Base-by-base conservation (phyloP, 306 rosid species). In the Fragaria ananassa region DNA sequence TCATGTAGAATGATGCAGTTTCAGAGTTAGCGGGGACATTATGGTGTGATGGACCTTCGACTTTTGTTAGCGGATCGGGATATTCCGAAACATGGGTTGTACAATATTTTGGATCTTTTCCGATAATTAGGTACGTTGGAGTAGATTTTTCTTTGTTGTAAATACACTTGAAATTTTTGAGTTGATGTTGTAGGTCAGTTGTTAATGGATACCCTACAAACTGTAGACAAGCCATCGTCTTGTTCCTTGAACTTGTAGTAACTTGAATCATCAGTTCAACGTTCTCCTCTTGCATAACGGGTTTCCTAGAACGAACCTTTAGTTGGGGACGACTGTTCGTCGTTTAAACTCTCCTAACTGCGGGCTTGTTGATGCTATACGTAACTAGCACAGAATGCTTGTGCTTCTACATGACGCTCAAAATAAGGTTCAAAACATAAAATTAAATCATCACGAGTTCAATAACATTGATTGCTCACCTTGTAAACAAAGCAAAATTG, bases 31-130 rank as follows among this genome's bases (percentile, higher is more conserved):
- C 37, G 15, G 21, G 47, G 76, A 19, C 74, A 76, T 50, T 45
- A 83, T 49, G 62, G 58, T 75, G 37, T 49, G 74, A 79, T 84
- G 64, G 66, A 73, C 71, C 47, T 62, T 80, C 78, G 10, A 64
- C 47, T 76, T 6, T 37, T 74, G 77, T 76, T 82, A 41, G 65
- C 85, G 86, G 83, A 86, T 90, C 68, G 69, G 79, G 85, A 60
- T 78, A 65, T 68, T 72, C 72, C 83, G 72, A 57, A 65, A 68
- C 74, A 76, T 71, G 77, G 34, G 34, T 31, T 31, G 34, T 31
- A 31, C 4, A 71, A 76, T 78, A 73, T 78, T 80, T 71, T 82
- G 84, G 86, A 67, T 76, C 62, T 46, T 76, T 61, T 81, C 80
- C 74, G 80, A 67, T 51, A 68, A 46, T 84, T 47, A 63, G 85